These are phyloP conservation scores for Nemania diffusa DNA, from an alignment of 2,329 filamentous ascomycete species.

Conservation along the genomic window DNA sequence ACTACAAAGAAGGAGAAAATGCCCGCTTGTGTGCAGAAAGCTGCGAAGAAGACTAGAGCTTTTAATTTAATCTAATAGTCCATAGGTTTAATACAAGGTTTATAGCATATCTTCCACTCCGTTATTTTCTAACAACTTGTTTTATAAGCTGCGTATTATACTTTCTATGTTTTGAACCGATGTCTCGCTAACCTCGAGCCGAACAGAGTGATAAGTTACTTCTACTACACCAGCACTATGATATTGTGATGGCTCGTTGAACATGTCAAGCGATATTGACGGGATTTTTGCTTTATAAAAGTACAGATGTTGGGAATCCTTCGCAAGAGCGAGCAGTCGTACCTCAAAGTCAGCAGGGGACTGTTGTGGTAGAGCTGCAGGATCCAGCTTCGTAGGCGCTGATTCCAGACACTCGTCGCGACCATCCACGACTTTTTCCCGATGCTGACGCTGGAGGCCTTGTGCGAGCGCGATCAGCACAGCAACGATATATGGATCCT, in stretches of 20 bases:
- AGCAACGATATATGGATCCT: slow-evolving; percentile 4
- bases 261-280: not conserved
- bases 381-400: not conserved
- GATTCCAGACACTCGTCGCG: not conserved
- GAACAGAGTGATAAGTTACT: not conserved
- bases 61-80: too few relatives aligned
- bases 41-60: slow-evolving; percentile 70
- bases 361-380: slow-evolving; percentile 3
- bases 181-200: not conserved
- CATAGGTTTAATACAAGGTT: too few relatives aligned
- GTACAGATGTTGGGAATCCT: not conserved
- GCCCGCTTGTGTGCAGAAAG: slow-evolving; percentile 60
- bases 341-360: not conserved
- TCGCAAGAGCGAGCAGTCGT: not conserved
- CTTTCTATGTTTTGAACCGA: not conserved
- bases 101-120: not conserved
- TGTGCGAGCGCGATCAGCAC: slow-evolving; percentile 4
- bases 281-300: slow-evolving; percentile 5
- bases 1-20: slow-evolving; percentile 65
- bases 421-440: not conserved
- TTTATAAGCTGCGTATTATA: slow-evolving; percentile 2
- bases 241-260: not conserved
- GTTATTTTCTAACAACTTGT: not conserved
- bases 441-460: slow-evolving; percentile 5
- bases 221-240: not conserved